phyloP scores from a whole-genome alignment of 75 land plant species.

The Picea sitchensis region DNA sequence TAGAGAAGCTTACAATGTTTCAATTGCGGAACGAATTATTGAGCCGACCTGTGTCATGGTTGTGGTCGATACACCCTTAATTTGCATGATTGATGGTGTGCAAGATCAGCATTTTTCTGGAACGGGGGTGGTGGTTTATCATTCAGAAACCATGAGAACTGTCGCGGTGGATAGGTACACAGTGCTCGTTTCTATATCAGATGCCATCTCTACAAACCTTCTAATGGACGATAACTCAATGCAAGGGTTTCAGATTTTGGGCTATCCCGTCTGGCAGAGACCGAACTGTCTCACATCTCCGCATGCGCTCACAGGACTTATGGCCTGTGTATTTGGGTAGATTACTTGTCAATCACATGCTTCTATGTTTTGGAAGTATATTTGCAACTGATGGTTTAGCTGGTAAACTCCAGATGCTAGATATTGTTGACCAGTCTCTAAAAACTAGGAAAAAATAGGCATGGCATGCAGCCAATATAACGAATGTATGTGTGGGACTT shows the following conservation, averaged over 20 bases:
- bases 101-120: no score
- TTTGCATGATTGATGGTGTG: no score
- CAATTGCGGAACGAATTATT: no score
- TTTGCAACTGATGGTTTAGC: constrained; percentile 75
- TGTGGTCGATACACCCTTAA: no score
- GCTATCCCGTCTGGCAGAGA: constrained; percentile 32
- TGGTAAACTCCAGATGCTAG: constrained; percentile 55
- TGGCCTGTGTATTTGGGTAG: constrained; percentile 75
- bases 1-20: constrained; percentile 7
- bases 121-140: no score
- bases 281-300: constrained; percentile 39
- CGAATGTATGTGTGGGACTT: constrained; percentile 8
- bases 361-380: constrained; percentile 72
- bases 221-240: constrained; percentile 33
- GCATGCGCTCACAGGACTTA: constrained; percentile 58
- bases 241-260: constrained; percentile 57
- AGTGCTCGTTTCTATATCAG: no score
- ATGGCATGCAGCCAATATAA: no score
- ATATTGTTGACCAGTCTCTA: no score
- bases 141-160: no score
- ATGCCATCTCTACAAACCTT: constrained; percentile 26
- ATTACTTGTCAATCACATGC: constrained; percentile 83
- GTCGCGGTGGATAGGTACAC: no score
- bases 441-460: no score
- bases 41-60: no score